Evolutionary conservation across 1,284 basidiomycete species (phyloP).

Genomic region (Coniferiporia sulphurascens): DNA sequence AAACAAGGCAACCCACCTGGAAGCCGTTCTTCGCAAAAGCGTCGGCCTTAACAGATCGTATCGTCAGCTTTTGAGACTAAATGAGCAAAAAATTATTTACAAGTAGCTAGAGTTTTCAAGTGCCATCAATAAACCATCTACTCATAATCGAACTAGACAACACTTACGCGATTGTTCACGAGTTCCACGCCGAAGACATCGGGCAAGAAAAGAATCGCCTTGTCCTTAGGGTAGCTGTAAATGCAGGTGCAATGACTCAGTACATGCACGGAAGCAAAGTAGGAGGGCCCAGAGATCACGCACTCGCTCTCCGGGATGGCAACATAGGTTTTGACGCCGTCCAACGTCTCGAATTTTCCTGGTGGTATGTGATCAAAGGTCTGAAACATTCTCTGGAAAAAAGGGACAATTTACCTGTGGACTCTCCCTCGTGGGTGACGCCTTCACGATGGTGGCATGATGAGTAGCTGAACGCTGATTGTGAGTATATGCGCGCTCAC

Average conservation of each 20-base stretch:
- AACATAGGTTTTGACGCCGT: conserved; percentile 45
- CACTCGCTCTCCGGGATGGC: conserved; percentile 33
- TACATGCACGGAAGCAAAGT: neutral
- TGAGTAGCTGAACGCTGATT: neutral
- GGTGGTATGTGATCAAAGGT: neutral
- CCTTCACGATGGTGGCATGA: conserved; percentile 29
- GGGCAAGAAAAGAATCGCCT: conserved; percentile 51
- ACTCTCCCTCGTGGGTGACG: conserved; percentile 51
- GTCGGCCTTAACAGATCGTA: conserved; percentile 39
- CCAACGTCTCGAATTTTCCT: conserved; percentile 39
- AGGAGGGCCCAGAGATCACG: neutral
- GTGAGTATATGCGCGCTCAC: neutral
- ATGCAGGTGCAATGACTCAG: neutral
- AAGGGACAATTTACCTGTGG: conserved; percentile 35
- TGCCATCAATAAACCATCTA: neutral
- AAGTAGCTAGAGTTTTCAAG: neutral
- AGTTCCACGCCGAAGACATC: conserved; percentile 66
- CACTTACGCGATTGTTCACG: conserved; percentile 44
- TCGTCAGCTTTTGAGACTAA: neutral
- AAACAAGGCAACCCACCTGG: conserved; percentile 36
- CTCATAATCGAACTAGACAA: neutral
- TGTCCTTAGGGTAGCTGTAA: conserved; percentile 43
- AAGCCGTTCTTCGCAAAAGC: conserved; percentile 71
- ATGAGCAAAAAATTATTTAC: neutral
- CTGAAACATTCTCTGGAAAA: neutral